Evolutionary conservation across 2,329 filamentous ascomycete genomes (phyloP), one percentile per base, ranked within the genome.

Genomic region (Salinomyces thailandicus): DNA sequence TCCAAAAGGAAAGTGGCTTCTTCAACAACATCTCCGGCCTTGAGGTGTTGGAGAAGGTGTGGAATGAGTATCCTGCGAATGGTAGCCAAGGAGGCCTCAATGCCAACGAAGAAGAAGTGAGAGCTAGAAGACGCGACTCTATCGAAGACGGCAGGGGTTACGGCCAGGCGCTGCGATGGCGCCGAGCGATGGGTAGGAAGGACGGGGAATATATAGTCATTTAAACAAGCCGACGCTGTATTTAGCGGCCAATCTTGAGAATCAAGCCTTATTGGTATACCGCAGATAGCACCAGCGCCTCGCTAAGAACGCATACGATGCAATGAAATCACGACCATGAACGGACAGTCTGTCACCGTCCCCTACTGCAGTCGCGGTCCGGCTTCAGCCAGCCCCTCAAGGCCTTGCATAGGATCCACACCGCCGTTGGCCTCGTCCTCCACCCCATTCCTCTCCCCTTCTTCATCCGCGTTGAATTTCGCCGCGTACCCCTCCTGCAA

Each of bases 351-450:
- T 31, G 14, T 26, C n/a, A n/a, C 9, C 9, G 22, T 26, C n/a
- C n/a, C 18, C 74, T 59, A 91, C 54, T 75, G 78, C 37, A 74
- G 80, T 60, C 84, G 87, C 9, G 91, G 91, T 6, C 93, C 93
- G 37, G 89, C 93, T 51, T 96, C 84, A 62, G 96, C 93, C 37
- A 96, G 68, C 12, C 83, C 85, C 60, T 96, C 87, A 5, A 98
- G 66, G 20, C 87, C 89, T 63, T 95, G 85, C 91, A 98, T 98
- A 3, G 89, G 85, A 63, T 96, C 86, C 9, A 9, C 22, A n/a
- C 9, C 22, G n/a, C 22, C 22, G 1, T 73, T 71, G 30, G 63
- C 69, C 41, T 70, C 66, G 45, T 71, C 72, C 11, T 30, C 27
- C 11, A 13, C 27, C n/a, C 20, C 20, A 24, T 24, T n/a, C n/a